These are phyloP conservation scores for Tephrocybe sp. DNA, from an alignment of 768 basidiomycete genomes.

Conservation along the genomic window DNA sequence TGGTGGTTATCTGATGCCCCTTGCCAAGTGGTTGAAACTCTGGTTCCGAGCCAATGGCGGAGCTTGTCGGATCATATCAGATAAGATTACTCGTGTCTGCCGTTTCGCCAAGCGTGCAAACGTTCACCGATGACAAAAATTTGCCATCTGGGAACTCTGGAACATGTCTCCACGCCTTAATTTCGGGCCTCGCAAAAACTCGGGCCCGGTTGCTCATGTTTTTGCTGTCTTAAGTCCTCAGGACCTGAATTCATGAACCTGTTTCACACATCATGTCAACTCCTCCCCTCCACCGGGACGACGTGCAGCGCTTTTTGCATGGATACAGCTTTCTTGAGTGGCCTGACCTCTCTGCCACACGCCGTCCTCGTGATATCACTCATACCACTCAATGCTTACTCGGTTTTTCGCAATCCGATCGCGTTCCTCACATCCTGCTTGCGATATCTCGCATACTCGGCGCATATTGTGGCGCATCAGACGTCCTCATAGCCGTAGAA, in stretches of 20 bases:
- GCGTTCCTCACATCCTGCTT: constrained; percentile 17
- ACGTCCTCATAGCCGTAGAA: constrained; percentile 27
- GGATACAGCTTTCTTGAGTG: constrained; percentile 30
- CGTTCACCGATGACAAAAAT: background rate
- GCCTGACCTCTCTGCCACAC: constrained; percentile 31
- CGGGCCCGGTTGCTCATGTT: constrained; percentile 3
- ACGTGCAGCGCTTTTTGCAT: constrained; percentile 16
- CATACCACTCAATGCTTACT: constrained; percentile 10
- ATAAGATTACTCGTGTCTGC: constrained; percentile 28
- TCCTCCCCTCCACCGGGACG: constrained; percentile 1
- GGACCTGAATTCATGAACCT: background rate
- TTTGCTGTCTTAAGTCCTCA: background rate
- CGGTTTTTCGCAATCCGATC: background rate
- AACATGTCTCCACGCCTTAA: background rate
- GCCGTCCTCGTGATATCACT: constrained; percentile 15
- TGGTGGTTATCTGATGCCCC: constrained; percentile 23
- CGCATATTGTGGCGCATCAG: constrained; percentile 28
- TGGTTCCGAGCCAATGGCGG: constrained; percentile 21
- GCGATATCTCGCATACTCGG: constrained; percentile 28
- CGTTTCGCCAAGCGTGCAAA: constrained; percentile 15
- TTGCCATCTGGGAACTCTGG: background rate
- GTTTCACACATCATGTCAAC: constrained; percentile 1
- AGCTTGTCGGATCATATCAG: constrained; percentile 28
- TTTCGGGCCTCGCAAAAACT: background rate
- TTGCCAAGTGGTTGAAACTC: constrained; percentile 14